Percentiles rank a stretch among this genome's conserved stretches.
Conservation (phyloP, 371 early-diverging fungal species). For the Zychaea mexicana region DNA sequence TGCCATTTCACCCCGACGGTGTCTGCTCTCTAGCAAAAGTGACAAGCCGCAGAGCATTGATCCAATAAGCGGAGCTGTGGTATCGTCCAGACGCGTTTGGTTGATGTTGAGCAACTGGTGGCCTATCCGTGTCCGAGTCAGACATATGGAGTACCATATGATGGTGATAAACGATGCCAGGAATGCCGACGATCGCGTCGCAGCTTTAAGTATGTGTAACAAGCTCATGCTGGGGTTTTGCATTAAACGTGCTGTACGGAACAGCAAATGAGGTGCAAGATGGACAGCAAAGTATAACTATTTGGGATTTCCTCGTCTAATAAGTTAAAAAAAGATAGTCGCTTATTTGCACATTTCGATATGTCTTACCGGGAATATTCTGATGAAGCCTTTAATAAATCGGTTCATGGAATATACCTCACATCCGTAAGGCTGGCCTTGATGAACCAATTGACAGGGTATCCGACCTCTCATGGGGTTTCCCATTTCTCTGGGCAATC, state of each 20-base stretch:
- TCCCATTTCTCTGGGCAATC: constrained; percentile 37
- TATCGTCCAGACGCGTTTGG: constrained; percentile 42
- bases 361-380: constrained; percentile 42
- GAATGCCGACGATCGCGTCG: constrained; percentile 63
- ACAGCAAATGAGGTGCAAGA: constrained; percentile 57
- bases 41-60: constrained; percentile 62
- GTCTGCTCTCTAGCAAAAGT: constrained; percentile 58
- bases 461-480: constrained; percentile 44
- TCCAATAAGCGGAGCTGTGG: constrained; percentile 56
- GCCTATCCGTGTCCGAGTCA: constrained; percentile 53
- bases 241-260: constrained; percentile 43
- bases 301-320: no score
- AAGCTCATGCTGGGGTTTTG: constrained; percentile 33
- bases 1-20: constrained; percentile 67
- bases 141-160: constrained; percentile 65
- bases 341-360: neutral
- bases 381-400: constrained; percentile 47
- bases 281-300: constrained; percentile 67
- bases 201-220: constrained; percentile 44
- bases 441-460: constrained; percentile 48
- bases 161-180: constrained; percentile 60
- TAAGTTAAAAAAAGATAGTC: neutral
- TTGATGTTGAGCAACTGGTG: constrained; percentile 39
- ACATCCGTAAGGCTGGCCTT: constrained; percentile 45
- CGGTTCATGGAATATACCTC: constrained; percentile 39